Conservation (phyloP, 2,329 filamentous ascomycete species). For the Colletotrichum australisinense region DNA sequence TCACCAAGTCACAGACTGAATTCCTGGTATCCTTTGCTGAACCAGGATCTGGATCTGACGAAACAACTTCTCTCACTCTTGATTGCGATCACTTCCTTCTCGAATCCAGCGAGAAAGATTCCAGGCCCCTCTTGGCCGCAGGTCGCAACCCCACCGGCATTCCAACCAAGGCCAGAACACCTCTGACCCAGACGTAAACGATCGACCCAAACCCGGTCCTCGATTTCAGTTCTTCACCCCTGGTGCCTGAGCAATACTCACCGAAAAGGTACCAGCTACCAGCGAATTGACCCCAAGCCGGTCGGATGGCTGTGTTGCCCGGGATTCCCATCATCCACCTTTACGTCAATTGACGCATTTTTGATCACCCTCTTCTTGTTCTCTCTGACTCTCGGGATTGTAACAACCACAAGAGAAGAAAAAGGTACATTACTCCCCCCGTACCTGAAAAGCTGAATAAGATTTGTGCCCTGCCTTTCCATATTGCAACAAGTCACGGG, state of each 20-base stretch:
- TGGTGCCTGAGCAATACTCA: neutral
- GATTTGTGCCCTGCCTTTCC: neutral
- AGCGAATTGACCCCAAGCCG: conserved; percentile 24
- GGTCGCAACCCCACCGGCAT: neutral
- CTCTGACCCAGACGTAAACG: neutral
- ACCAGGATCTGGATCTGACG: neutral
- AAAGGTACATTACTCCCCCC: conserved; percentile 2
- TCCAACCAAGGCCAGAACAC: neutral
- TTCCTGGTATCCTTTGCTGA: neutral
- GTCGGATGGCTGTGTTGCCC: conserved; percentile 38
- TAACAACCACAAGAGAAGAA: neutral
- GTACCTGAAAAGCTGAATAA: neutral
- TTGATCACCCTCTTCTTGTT: conserved; percentile 7
- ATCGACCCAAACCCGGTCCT: neutral
- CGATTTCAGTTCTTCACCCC: neutral
- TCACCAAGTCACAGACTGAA: neutral
- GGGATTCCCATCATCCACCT: conserved; percentile 28
- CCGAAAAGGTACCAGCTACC: neutral
- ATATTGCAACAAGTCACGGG: neutral
- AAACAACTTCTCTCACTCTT: neutral
- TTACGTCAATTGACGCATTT: conserved; percentile 36
- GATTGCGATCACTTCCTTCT: neutral
- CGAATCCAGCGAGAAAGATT: neutral
- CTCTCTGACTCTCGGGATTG: neutral
- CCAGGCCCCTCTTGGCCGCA: neutral